Percentiles rank a stretch among this genome's conserved stretches.
These are phyloP conservation scores for Epichloe elymi DNA, from an alignment of 2,329 filamentous ascomycete genomes.

Conservation along the genomic window DNA sequence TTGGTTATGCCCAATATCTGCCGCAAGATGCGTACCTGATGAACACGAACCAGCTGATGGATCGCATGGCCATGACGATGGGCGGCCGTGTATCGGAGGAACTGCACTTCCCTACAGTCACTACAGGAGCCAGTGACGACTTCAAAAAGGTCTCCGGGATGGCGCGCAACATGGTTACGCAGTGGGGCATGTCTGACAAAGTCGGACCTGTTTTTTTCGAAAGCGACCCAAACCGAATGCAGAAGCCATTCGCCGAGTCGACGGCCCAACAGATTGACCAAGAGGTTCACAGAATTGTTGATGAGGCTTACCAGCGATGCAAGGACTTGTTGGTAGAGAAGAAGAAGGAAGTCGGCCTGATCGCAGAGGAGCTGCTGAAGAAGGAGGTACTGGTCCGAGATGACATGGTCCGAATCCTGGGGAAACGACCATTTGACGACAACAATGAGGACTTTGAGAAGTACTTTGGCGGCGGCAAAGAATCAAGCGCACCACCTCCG, in stretches of 20 bases:
- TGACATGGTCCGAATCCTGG: constrained; percentile 81
- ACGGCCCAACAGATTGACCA: constrained; percentile 85
- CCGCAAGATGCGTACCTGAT: constrained; percentile 90
- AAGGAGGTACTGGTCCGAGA: constrained; percentile 90
- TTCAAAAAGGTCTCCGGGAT: constrained; percentile 97
- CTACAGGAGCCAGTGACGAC: constrained; percentile 86
- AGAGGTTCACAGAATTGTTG: constrained; percentile 84
- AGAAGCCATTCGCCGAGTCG: constrained; percentile 92
- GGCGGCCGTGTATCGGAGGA: constrained; percentile 93
- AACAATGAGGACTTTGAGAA: constrained; percentile 82
- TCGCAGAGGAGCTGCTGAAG: constrained; percentile 81
- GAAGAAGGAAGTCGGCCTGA: constrained; percentile 75
- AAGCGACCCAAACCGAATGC: constrained; percentile 64
- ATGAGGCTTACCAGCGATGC: constrained; percentile 87
- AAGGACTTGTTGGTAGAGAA: constrained; percentile 68
- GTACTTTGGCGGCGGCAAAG: constrained; percentile 62
- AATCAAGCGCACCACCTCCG: constrained; percentile 45
- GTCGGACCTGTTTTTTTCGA: constrained; percentile 89
- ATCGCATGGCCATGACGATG: constrained; percentile 99
- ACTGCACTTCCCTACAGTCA: constrained; percentile 92
- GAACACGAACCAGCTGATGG: constrained; percentile 92
- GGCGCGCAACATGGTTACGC: constrained; percentile 97
- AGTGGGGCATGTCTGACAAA: constrained; percentile 96
- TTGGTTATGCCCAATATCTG: constrained; percentile 97
- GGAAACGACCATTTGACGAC: constrained; percentile 73